Evolutionary conservation across 1,139 yeast species (phyloP), one percentile per base, ranked within the genome.

Genomic region (Debaryomyces udenii): DNA sequence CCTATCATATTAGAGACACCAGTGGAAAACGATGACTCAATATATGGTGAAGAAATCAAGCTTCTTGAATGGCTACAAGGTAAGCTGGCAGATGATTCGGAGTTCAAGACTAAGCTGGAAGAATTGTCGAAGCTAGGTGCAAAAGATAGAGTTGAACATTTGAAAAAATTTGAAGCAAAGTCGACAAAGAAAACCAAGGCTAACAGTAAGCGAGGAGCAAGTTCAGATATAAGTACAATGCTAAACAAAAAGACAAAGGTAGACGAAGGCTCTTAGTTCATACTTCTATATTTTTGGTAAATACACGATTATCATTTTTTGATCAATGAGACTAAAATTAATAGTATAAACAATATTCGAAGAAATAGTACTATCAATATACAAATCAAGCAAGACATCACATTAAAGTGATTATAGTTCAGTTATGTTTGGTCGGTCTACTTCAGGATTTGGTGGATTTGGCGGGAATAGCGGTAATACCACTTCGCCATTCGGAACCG

Each of bases 1-100:
- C 98, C 99, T 1, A 77, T 91, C 30, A 72, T 94, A n/a, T 70
- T 93, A 45, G 99, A 93, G 56, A 91, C 98, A 0, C 99, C 99
- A 0, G 78, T 77, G 13, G 84, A 71, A 28, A 68, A 78, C 38
- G 80, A 81, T 48, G 82, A 80, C 22, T 62, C 67, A 2, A 63
- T 74, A 1, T 86, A 91, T 60, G 96, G 91, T 1, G 86, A 83
- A 37, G 99, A 93, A 60, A 85, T 94, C 46, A 84, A 86, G 54
- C 61, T 81, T 27, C 64, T 83, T 35, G 90, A 86, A 59, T 86
- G 87, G 88, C 65, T 84, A 40, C 73, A 73, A 30, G 93, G 80
- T 2, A 78, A 67, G 43, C 42, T 58, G 3, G 63, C 50, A 2
- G 81, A 78, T 34, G 90, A 86, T 48, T 55, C 62, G 14, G 94